These are phyloP conservation scores for Penicillium sp. DNA, from an alignment of 2,329 filamentous ascomycete genomes.

Conservation along the genomic window DNA sequence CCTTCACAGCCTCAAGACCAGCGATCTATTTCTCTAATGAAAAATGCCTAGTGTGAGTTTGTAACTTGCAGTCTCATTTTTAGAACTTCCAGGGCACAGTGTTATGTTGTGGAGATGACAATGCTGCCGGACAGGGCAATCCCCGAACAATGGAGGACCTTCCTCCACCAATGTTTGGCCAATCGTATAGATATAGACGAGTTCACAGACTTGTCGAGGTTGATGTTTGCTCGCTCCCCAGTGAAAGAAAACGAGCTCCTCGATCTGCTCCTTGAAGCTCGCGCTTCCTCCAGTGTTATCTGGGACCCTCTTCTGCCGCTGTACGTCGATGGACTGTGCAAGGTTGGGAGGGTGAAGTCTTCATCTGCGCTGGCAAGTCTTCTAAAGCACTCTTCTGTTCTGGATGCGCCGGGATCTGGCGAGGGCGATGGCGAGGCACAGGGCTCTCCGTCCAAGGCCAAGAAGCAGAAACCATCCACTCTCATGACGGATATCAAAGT, in stretches of 20 bases:
- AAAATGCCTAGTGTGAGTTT: neutral
- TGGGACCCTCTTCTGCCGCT: constrained; percentile 45
- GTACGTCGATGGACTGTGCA: constrained; percentile 41
- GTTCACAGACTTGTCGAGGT: constrained; percentile 37
- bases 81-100: neutral
- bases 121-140: constrained; percentile 23
- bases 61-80: neutral
- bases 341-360: constrained; percentile 32
- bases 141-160: constrained; percentile 38
- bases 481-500: constrained; percentile 45
- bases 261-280: constrained; percentile 37
- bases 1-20: neutral
- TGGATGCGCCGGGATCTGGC: constrained; percentile 15
- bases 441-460: neutral
- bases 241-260: constrained; percentile 34
- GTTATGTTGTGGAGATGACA: constrained; percentile 12
- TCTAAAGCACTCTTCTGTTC: constrained; percentile 38
- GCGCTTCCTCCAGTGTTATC: constrained; percentile 30
- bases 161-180: constrained; percentile 38
- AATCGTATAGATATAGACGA: constrained; percentile 39
- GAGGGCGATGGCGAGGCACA: neutral
- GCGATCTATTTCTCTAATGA: neutral
- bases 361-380: constrained; percentile 35
- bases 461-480: constrained; percentile 26
- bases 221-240: constrained; percentile 33